Evolutionary conservation across 768 basidiomycete species (phyloP).

Genomic region (Termitomyces bulborhizus): DNA sequence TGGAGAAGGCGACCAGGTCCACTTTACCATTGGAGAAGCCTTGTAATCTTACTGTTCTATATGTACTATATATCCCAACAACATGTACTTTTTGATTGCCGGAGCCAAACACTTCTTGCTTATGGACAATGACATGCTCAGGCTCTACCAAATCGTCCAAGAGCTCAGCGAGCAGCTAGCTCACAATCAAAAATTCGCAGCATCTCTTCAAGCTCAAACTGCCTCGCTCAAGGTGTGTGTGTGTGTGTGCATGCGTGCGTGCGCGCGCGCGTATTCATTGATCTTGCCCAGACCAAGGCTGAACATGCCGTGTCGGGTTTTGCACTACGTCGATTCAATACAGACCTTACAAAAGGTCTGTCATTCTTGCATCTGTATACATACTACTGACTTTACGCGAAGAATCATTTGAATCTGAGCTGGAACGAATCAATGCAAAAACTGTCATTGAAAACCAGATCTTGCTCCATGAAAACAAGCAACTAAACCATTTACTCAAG

Average conservation of each 20-base stretch:
- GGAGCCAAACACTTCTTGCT: background rate
- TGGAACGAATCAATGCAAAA: constrained; percentile 86
- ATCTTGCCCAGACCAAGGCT: constrained; percentile 58
- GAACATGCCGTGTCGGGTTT: constrained; percentile 67
- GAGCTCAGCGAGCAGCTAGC: constrained; percentile 82
- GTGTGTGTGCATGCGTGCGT: no score
- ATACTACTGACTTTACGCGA: background rate
- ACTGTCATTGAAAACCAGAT: constrained; percentile 92
- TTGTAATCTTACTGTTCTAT: background rate
- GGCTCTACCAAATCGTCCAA: constrained; percentile 73
- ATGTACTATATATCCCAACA: no score
- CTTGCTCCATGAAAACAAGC: constrained; percentile 91
- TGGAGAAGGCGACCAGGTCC: constrained; percentile 79
- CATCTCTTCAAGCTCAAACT: constrained; percentile 61
- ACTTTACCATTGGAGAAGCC: constrained; percentile 46
- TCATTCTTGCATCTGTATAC: background rate
- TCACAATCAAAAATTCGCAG: constrained; percentile 73
- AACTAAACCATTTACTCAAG: constrained; percentile 79
- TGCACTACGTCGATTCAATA: constrained; percentile 76
- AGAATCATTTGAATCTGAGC: constrained; percentile 91
- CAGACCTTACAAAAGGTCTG: constrained; percentile 80
- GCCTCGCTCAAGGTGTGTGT: constrained; percentile 61
- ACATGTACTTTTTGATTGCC: background rate
- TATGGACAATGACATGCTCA: constrained; percentile 66
- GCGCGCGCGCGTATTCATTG: no score